Percentiles rank a stretch among this genome's conserved stretches.
Conservation (phyloP, 108 stramenopile genomes). For the Nitzschia sp. region DNA sequence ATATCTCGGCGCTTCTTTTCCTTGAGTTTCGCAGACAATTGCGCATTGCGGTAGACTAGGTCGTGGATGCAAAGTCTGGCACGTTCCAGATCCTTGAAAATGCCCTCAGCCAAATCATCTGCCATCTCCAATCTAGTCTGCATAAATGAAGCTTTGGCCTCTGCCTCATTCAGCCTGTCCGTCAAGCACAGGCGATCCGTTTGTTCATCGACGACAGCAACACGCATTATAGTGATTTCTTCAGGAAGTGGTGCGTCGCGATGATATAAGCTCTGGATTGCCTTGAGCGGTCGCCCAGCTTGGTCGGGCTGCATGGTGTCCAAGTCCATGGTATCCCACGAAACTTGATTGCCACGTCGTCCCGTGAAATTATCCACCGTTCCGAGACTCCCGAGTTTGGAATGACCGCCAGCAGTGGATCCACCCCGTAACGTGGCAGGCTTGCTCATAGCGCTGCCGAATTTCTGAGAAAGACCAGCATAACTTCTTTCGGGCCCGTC, state of each 20-base stretch:
- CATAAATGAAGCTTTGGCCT: constrained; percentile 30
- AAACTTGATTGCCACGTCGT: constrained; percentile 8
- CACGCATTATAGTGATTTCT: constrained; percentile 36
- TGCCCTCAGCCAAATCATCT: constrained; percentile 38
- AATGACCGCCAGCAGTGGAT: background rate
- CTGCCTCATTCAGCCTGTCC: constrained; percentile 26
- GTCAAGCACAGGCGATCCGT: constrained; percentile 22
- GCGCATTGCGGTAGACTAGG: constrained; percentile 33
- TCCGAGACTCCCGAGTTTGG: constrained; percentile 3
- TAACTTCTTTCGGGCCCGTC: constrained; percentile 24
- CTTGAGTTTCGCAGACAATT: constrained; percentile 22
- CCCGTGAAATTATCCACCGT: constrained; percentile 12
- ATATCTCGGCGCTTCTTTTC: constrained; percentile 27
- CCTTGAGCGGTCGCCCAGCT: constrained; percentile 21
- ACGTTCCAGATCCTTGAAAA: constrained; percentile 39
- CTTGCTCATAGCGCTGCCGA: constrained; percentile 22
- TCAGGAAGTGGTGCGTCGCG: constrained; percentile 27
- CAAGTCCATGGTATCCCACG: constrained; percentile 35
- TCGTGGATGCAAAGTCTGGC: constrained; percentile 40
- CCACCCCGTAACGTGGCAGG: constrained; percentile 27
- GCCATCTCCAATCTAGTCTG: constrained; percentile 33
- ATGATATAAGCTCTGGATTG: constrained; percentile 15
- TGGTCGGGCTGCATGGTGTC: constrained; percentile 11
- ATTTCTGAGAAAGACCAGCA: constrained; percentile 19
- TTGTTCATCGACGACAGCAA: background rate